phyloP scores from a whole-genome alignment of 2,329 filamentous ascomycete genomes.

The Pseudocercospora fijiensis region DNA sequence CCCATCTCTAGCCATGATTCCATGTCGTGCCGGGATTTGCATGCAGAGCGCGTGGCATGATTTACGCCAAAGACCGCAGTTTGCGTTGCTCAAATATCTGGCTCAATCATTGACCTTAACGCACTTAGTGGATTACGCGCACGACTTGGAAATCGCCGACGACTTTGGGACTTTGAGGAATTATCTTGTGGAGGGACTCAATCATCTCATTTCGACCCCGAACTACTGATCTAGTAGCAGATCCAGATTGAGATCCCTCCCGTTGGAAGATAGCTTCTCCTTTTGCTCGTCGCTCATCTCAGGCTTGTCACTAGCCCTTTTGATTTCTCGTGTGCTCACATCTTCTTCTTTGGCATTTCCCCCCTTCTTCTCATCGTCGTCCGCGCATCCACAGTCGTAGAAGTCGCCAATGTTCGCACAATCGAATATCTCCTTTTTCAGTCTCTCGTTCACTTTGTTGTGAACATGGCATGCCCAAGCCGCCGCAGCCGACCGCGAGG shows the following conservation, averaged over 20 bases:
- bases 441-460: conserved; percentile 63
- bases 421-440: conserved; percentile 62
- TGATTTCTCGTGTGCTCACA: conserved; percentile 16
- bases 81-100: too few species aligned
- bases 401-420: conserved; percentile 65
- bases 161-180: neutral
- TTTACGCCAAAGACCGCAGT: too few species aligned
- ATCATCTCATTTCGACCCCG: neutral
- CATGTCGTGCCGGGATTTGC: neutral
- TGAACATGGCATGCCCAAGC: conserved; percentile 67
- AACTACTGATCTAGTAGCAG: conserved; percentile 18
- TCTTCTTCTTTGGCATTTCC: conserved; percentile 14
- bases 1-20: too few species aligned
- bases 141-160: neutral
- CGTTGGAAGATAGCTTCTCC: conserved; percentile 34
- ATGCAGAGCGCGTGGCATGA: neutral
- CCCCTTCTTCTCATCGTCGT: conserved; percentile 44
- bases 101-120: neutral
- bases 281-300: conserved; percentile 34
- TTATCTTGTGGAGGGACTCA: neutral
- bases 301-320: conserved; percentile 24
- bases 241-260: conserved; percentile 35
- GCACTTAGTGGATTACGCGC: neutral
- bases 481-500: conserved; percentile 60
- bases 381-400: conserved; percentile 65